Evolutionary conservation across 2,329 filamentous ascomycete species (phyloP).

Genomic region (Aphanoascus verrucosus): DNA sequence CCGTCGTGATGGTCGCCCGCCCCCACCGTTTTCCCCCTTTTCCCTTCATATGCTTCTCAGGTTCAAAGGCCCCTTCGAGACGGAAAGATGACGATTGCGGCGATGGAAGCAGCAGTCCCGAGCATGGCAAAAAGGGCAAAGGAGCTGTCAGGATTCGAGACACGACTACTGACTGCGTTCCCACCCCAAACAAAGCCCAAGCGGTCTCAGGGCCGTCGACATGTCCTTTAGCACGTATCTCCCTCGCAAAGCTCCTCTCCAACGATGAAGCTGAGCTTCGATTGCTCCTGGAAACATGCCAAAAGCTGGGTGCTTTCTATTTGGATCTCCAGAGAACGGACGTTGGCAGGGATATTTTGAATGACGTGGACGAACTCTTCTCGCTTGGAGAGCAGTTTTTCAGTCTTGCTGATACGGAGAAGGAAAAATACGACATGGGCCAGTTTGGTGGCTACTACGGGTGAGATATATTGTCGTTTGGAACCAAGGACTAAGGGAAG

Average conservation of each 20-base stretch:
- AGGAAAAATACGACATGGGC: conserved; percentile 12
- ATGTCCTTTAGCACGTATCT: conserved; percentile 4
- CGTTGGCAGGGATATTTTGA: conserved; percentile 7
- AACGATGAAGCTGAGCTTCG: conserved; percentile 7
- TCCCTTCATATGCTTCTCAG: not conserved
- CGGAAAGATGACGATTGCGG: not conserved
- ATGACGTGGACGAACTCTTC: conserved; percentile 10
- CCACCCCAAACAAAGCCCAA: not conserved
- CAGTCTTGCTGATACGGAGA: conserved; percentile 1
- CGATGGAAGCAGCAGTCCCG: not conserved
- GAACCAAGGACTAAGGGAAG: not conserved
- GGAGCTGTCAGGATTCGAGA: not conserved
- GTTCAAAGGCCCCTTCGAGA: not conserved
- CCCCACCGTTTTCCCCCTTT: not conserved
- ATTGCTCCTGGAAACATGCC: conserved; percentile 5
- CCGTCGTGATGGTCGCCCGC: conserved; percentile 5
- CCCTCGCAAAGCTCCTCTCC: conserved; percentile 10
- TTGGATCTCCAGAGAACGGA: conserved; percentile 11
- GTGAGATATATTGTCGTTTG: not conserved
- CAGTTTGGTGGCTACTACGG: conserved; percentile 15
- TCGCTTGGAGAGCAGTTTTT: conserved; percentile 8
- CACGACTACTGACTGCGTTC: not conserved
- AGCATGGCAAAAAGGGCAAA: not conserved
- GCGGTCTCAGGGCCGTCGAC: not conserved
- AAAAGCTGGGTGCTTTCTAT: conserved; percentile 13